phyloP scores from a whole-genome alignment of 2,329 filamentous ascomycete species.

The Cryphonectria naterciae region DNA sequence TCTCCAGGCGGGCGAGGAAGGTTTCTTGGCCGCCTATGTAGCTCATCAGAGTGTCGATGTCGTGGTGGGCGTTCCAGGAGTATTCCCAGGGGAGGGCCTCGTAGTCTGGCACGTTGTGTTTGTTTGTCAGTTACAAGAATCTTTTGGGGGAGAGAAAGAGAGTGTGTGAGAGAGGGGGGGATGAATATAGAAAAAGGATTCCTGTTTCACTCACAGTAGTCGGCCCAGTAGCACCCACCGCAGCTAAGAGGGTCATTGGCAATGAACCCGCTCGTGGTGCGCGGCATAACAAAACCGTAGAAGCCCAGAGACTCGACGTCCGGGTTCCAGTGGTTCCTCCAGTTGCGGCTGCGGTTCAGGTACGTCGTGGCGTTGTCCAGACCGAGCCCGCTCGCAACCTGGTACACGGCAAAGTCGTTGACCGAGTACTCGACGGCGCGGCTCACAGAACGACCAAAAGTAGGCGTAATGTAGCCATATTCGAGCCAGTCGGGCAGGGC shows the following conservation, averaged over 20 bases:
- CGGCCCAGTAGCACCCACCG: conserved; percentile 68
- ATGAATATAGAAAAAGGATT: too few species aligned
- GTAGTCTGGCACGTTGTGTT: conserved; percentile 44
- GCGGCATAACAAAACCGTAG: conserved; percentile 68
- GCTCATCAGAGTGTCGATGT: conserved; percentile 58
- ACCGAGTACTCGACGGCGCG: conserved; percentile 69
- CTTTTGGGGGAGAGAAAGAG: too few species aligned
- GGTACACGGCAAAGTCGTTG: conserved; percentile 71
- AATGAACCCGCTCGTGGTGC: conserved; percentile 53
- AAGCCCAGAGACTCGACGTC: conserved; percentile 61
- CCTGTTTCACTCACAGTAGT: conserved; percentile 46
- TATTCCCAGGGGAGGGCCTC: conserved; percentile 68
- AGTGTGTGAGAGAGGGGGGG: too few species aligned
- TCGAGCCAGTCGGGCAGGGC: conserved; percentile 71
- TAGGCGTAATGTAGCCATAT: conserved; percentile 67
- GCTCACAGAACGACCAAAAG: conserved; percentile 63
- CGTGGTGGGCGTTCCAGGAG: conserved; percentile 71
- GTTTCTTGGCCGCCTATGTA: conserved; percentile 57
- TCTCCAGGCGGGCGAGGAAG: conserved; percentile 63
- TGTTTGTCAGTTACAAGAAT: too few species aligned
- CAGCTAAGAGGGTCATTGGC: conserved; percentile 62
- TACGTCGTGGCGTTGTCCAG: conserved; percentile 61
- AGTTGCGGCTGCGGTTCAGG: conserved; percentile 66
- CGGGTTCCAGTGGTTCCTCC: conserved; percentile 73
- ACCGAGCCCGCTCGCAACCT: conserved; percentile 64